phyloP scores from a whole-genome alignment of 1,284 basidiomycete genomes.

The Leccinum subfulvum region DNA sequence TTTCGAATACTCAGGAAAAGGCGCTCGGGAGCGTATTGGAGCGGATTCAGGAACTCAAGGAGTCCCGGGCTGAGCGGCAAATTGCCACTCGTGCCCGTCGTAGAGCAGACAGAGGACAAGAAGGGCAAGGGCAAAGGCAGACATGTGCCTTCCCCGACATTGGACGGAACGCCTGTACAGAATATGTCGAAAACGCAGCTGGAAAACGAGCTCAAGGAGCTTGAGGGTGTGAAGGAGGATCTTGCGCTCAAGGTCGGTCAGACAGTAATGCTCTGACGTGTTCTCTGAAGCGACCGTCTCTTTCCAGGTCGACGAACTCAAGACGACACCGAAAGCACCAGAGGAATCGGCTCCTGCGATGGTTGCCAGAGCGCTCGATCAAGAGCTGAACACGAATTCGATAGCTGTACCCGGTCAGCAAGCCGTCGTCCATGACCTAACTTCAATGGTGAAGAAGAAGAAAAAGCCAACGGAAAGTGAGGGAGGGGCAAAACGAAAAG shows the following conservation, averaged over 20 bases:
- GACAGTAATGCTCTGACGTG: not conserved
- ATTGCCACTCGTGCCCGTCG: conserved; percentile 25
- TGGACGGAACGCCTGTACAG: conserved; percentile 54
- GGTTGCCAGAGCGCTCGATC: conserved; percentile 67
- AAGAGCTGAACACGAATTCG: conserved; percentile 50
- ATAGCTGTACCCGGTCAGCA: conserved; percentile 31
- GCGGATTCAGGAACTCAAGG: conserved; percentile 63
- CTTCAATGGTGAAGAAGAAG: conserved; percentile 82
- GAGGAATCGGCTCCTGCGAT: conserved; percentile 58
- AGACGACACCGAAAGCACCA: conserved; percentile 66
- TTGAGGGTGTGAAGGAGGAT: conserved; percentile 74
- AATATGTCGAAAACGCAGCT: conserved; percentile 60
- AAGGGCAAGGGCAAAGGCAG: conserved; percentile 67
- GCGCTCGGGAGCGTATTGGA: conserved; percentile 75
- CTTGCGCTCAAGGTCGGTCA: conserved; percentile 71
- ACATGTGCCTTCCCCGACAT: conserved; percentile 32
- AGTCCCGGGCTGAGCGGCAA: conserved; percentile 45
- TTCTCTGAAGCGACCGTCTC: not conserved
- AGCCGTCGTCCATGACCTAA: conserved; percentile 73
- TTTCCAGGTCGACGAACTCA: conserved; percentile 80
- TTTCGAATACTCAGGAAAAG: conserved; percentile 39
- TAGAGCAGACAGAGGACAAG: conserved; percentile 30
- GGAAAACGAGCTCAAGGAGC: conserved; percentile 75
- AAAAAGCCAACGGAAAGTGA: conserved; percentile 48
- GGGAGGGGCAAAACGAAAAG: conserved; percentile 61